Evolutionary conservation across 2,329 filamentous ascomycete species (phyloP), one percentile per base, ranked within the genome.

Genomic region (Dactylellina haptotyla): DNA sequence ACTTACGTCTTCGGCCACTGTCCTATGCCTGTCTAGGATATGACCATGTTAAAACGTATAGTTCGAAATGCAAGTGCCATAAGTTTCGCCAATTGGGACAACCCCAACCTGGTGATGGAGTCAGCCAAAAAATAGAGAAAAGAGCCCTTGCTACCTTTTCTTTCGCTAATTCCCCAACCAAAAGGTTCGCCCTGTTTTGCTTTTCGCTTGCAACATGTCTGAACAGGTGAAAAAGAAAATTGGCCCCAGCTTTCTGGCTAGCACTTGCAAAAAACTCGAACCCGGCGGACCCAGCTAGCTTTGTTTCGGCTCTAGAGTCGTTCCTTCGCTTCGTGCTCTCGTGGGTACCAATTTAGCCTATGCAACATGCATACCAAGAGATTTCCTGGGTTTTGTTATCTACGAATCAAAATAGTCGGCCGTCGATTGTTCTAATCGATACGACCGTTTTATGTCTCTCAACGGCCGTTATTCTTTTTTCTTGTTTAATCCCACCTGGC

Each of bases 171-270:
- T 46, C 41, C 61, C 59, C 61, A 72, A 64, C 59, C 37, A 59
- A 48, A 72, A 37, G 4, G 69, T 54, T 41, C 61, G 69, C 61
- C 69, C 48, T 65, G 67, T 72, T 72, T 72, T 72, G 59, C 58
- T 57, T 72, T 65, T 72, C 67, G 67, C 67, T 72, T 72, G 48
- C 10, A 43, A 70, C 12, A 23, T 34, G 34, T 45, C 23, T 12
- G n/a, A 54, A 28, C 41, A 45, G 43, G 26, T 61, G 57, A 43
- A 39, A 34, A 34, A 34, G 39, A 43, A 9, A 50, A 18, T n/a
- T 18, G 30, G 20, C 12, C 9, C 28, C 25, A 6, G 50, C 39
- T 56, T 23, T 50, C 45, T 51, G 23, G 26, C 28, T n/a, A 30
- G 23, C 14, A 39, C 45, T 62, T 51, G 4, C 12, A 10, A n/a